phyloP scores from a whole-genome alignment of 805 yeast genomes.

The Ogataea haglerorum region DNA sequence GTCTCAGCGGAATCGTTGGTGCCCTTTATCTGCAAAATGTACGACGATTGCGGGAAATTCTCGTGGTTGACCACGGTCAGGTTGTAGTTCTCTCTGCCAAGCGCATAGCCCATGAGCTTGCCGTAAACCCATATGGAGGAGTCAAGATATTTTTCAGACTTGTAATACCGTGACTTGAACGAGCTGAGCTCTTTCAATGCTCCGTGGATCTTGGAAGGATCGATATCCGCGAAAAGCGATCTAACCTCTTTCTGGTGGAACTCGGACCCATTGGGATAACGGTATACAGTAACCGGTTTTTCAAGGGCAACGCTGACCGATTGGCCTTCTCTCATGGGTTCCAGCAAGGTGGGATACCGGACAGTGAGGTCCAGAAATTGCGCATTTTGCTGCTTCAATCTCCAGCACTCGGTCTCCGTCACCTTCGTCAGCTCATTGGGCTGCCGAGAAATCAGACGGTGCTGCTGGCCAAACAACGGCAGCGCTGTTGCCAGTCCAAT shows the following conservation, averaged over 20 bases:
- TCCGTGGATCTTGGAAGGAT: constrained; percentile 9
- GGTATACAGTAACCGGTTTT: constrained; percentile 27
- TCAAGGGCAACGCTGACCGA: constrained; percentile 1
- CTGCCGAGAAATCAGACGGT: constrained; percentile 7
- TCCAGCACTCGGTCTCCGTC: constrained; percentile 37
- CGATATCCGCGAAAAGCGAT: constrained; percentile 6
- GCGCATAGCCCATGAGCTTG: constrained; percentile 6
- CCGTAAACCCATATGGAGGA: constrained; percentile 70
- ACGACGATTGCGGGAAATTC: constrained; percentile 22
- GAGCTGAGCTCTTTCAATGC: constrained; percentile 16
- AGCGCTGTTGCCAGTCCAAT: not conserved
- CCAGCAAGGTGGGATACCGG: constrained; percentile 7
- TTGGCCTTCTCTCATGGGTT: not conserved
- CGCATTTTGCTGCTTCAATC: constrained; percentile 32
- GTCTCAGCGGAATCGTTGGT: constrained; percentile 18
- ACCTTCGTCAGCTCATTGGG: constrained; percentile 16
- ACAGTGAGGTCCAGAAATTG: constrained; percentile 42
- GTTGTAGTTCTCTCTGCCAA: constrained; percentile 10
- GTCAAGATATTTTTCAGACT: constrained; percentile 62
- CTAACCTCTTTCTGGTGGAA: constrained; percentile 39
- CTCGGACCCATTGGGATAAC: constrained; percentile 50
- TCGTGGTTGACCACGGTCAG: constrained; percentile 15
- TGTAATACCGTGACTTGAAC: constrained; percentile 69
- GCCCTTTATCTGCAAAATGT: constrained; percentile 14
- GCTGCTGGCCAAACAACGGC: constrained; percentile 1